These are phyloP conservation scores for Ophiosphaerella herpotricha DNA, from an alignment of 2,329 filamentous ascomycete genomes.

Conservation along the genomic window DNA sequence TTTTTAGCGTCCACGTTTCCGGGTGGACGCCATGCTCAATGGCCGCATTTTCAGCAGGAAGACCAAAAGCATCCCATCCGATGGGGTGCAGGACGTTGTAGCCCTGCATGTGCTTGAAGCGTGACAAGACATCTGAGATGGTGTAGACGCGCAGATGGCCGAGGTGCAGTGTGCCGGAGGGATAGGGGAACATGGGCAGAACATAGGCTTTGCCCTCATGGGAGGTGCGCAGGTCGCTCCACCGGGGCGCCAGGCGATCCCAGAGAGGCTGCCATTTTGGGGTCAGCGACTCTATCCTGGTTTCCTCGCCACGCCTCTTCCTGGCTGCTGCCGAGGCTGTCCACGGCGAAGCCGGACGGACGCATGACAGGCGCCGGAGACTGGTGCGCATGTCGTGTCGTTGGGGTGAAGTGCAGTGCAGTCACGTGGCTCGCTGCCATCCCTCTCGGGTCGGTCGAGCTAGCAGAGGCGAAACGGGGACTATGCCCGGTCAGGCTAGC, in stretches of 20 bases:
- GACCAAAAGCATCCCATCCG: constrained; percentile 91
- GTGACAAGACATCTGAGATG: constrained; percentile 82
- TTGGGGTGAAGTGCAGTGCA: no score
- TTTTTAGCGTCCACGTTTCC: constrained; percentile 75
- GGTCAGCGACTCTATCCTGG: constrained; percentile 21
- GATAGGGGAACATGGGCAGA: constrained; percentile 92
- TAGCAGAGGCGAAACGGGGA: constrained; percentile 11
- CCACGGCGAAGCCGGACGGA: constrained; percentile 11
- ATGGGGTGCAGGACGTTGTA: constrained; percentile 82
- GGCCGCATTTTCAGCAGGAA: constrained; percentile 90
- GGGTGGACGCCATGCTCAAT: constrained; percentile 81
- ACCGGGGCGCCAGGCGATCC: constrained; percentile 30
- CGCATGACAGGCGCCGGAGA: constrained; percentile 23
- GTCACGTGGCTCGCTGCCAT: no score
- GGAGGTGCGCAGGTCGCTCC: constrained; percentile 12
- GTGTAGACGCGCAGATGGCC: constrained; percentile 89
- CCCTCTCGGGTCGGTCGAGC: not conserved
- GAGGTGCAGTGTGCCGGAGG: constrained; percentile 82
- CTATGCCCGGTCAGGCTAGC: constrained; percentile 27
- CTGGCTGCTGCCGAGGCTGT: constrained; percentile 3
- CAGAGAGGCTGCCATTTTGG: constrained; percentile 61
- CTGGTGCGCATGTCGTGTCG: constrained; percentile 20
- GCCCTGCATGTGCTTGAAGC: constrained; percentile 76
- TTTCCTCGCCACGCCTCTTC: constrained; percentile 9
- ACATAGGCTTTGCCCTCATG: constrained; percentile 64